Percentiles rank a stretch among this genome's conserved stretches.
These are phyloP conservation scores for Lactarius quietus DNA, from an alignment of 768 basidiomycete species.

Conservation along the genomic window DNA sequence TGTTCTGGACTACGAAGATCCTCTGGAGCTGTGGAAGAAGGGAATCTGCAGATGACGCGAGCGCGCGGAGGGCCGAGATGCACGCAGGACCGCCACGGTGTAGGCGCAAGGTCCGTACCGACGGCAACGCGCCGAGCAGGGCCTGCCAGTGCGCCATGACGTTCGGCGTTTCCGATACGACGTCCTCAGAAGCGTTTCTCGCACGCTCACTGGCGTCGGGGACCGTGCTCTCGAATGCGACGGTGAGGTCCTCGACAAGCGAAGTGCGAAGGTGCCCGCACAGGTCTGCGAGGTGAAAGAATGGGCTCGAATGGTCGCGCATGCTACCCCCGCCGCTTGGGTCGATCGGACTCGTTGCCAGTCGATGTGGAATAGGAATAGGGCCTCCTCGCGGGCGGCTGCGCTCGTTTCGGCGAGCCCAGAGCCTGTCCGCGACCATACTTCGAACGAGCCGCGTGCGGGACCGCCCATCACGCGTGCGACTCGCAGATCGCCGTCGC, in stretches of 20 bases:
- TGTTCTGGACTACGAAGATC: slow-evolving; percentile 5
- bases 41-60: not conserved
- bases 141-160: slow-evolving; percentile 1
- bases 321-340: slow-evolving; percentile 1
- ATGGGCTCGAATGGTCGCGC: slow-evolving; percentile 19
- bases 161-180: not conserved
- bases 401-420: not conserved
- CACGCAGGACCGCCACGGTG: not conserved
- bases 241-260: not conserved
- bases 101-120: slow-evolving; percentile 4
- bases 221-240: slow-evolving; percentile 1
- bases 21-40: slow-evolving; percentile 17
- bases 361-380: slow-evolving; percentile 13
- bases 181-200: not conserved
- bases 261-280: slow-evolving; percentile 2
- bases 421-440: slow-evolving; percentile 8
- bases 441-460: slow-evolving; percentile 9
- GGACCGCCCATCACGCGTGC: slow-evolving; percentile 8
- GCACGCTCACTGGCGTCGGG: not conserved
- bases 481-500: slow-evolving; percentile 6
- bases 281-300: slow-evolving; percentile 14
- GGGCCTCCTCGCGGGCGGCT: not conserved
- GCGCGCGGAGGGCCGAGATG: not conserved
- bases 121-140: not conserved
- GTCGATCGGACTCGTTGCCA: slow-evolving; percentile 20